Evolutionary conservation across 257 asterid species (phyloP).

Genomic region (Petunia axillaris): DNA sequence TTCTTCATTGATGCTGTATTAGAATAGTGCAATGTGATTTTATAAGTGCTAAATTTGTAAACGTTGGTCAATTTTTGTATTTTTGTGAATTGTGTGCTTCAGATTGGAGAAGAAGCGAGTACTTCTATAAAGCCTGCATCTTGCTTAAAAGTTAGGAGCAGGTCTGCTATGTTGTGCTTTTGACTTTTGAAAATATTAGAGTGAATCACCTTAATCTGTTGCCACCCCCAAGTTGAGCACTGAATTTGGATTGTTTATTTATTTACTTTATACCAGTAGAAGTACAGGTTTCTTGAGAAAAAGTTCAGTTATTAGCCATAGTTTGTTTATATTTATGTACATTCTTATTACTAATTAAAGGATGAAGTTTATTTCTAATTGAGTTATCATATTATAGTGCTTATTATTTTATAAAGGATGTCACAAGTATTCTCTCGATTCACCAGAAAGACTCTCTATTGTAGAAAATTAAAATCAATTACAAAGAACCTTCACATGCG

Average conservation of each 20-base stretch:
- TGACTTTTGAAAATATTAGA: background rate
- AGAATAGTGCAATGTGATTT: background rate
- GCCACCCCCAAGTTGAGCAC: background rate
- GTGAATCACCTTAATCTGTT: background rate
- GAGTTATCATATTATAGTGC: background rate
- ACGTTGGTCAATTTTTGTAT: background rate
- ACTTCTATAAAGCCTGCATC: background rate
- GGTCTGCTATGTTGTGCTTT: background rate
- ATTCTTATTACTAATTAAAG: background rate
- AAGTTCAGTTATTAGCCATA: background rate
- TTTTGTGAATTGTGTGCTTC: background rate
- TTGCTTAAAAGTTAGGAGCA: background rate
- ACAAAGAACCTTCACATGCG: background rate
- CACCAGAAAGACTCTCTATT: background rate
- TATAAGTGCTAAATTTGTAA: background rate
- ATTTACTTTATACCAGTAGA: background rate
- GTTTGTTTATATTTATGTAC: background rate
- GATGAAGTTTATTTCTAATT: too few relatives aligned
- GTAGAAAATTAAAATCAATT: background rate
- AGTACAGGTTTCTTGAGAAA: background rate
- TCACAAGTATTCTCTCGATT: background rate
- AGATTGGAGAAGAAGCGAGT: background rate
- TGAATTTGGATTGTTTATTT: background rate
- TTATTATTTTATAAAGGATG: conserved; percentile 7
- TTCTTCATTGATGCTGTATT: background rate